Percentiles rank a stretch among this genome's conserved stretches.
These are phyloP conservation scores for Eragrostis tef DNA, from an alignment of 202 grass and related monocot species.

Conservation along the genomic window DNA sequence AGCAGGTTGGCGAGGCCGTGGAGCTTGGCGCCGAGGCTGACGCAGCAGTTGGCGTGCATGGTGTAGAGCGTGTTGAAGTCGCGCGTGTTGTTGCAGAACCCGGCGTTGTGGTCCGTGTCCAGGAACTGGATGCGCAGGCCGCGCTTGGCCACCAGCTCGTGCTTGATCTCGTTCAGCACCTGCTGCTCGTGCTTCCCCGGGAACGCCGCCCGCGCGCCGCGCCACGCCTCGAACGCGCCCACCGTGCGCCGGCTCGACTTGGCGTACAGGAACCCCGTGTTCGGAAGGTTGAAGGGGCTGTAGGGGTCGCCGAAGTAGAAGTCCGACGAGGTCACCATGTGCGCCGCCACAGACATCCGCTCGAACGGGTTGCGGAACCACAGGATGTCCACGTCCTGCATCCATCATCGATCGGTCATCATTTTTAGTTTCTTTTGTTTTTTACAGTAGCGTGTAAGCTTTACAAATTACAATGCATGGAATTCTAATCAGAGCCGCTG, in stretches of 20 bases:
- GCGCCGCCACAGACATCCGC: conserved; percentile 42
- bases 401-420: not conserved
- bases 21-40: conserved; percentile 63
- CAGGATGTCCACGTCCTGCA: conserved; percentile 82
- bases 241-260: conserved; percentile 57
- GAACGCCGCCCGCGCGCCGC: conserved; percentile 35
- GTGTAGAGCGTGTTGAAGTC: conserved; percentile 74
- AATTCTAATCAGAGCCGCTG: too few species aligned
- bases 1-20: conserved; percentile 60
- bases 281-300: conserved; percentile 57
- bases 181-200: conserved; percentile 69
- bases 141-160: conserved; percentile 35
- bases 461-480: too few species aligned
- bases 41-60: conserved; percentile 85
- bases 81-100: conserved; percentile 64
- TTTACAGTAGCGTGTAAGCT: not conserved
- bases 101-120: conserved; percentile 54
- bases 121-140: conserved; percentile 63
- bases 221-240: conserved; percentile 58
- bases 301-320: conserved; percentile 63
- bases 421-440: not conserved
- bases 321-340: conserved; percentile 66
- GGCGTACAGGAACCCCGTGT: conserved; percentile 72
- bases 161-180: conserved; percentile 74
- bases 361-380: conserved; percentile 84